phyloP scores from a whole-genome alignment of 257 asterid genomes.

The Penstemon barbatus region DNA sequence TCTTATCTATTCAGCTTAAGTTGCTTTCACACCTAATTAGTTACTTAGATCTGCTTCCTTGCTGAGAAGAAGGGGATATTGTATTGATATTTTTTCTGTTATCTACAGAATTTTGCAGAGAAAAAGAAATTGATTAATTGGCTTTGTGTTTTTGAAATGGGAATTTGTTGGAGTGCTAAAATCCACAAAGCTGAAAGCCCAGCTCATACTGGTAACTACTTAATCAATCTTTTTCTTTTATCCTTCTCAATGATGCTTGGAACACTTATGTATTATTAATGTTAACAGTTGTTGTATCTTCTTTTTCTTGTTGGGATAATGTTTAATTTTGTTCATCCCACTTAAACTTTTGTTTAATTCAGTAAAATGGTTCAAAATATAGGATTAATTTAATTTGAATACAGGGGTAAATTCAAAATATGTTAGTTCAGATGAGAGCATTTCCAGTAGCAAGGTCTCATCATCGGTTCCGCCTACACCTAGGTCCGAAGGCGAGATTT shows the following conservation, averaged over 20 bases:
- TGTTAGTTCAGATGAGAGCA: conserved; percentile 46
- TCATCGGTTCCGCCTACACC: conserved; percentile 51
- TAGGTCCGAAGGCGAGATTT: conserved; percentile 85
- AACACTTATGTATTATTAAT: not conserved
- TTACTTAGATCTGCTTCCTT: conserved; percentile 25
- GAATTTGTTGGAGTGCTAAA: conserved; percentile 61
- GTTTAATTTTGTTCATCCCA: not conserved
- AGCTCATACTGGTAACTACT: conserved; percentile 39
- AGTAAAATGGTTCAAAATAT: not conserved
- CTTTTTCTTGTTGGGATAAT: no score
- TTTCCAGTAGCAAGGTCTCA: conserved; percentile 41
- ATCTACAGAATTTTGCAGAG: conserved; percentile 31
- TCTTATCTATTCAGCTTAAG: not conserved
- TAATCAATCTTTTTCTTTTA: not conserved
- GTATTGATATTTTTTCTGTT: conserved; percentile 3
- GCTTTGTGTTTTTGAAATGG: conserved; percentile 42
- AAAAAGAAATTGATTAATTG: conserved; percentile 4
- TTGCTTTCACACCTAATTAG: conserved; percentile 37
- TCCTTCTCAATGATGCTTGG: not conserved
- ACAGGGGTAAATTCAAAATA: conserved; percentile 54
- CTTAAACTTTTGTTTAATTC: not conserved
- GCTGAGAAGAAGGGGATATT: not conserved
- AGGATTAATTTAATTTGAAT: conserved; percentile 15
- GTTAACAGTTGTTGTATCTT: no score
- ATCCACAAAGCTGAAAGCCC: conserved; percentile 51